Evolutionary conservation across 495 filamentous ascomycete genomes (phyloP).

Genomic region (Penicillium fimorum): DNA sequence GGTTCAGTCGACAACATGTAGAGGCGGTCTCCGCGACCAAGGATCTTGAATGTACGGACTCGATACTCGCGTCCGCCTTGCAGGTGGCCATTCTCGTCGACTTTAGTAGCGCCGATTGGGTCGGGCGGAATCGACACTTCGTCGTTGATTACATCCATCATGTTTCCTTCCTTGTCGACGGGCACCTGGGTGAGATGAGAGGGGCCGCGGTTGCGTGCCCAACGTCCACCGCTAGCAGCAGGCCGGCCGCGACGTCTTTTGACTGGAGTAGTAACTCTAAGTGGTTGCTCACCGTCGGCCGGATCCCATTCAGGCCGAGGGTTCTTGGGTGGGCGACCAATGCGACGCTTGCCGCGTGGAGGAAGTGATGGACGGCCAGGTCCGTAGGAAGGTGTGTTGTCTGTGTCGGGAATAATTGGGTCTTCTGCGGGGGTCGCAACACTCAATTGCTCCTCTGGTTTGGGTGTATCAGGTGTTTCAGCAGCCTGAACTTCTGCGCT

Average conservation of each 20-base stretch:
- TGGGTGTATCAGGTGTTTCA: slow-evolving; percentile 23
- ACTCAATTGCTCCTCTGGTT: slow-evolving; percentile 32
- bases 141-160: slow-evolving; percentile 86
- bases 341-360: slow-evolving; percentile 65
- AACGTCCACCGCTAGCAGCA: slow-evolving; percentile 67
- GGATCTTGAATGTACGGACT: slow-evolving; percentile 88
- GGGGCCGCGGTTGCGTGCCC: slow-evolving; percentile 64
- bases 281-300: slow-evolving; percentile 52
- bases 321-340: slow-evolving; percentile 85
- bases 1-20: slow-evolving; percentile 99
- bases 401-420: slow-evolving; percentile 37
- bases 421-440: slow-evolving; percentile 40
- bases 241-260: slow-evolving; percentile 66
- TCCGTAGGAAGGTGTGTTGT: slow-evolving; percentile 29
- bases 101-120: slow-evolving; percentile 85
- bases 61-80: slow-evolving; percentile 84
- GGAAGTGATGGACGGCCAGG: slow-evolving; percentile 49
- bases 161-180: slow-evolving; percentile 92
- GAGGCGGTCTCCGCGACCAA: slow-evolving; percentile 74
- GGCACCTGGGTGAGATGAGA: slow-evolving; percentile 76
- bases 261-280: slow-evolving; percentile 55
- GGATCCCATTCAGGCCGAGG: slow-evolving; percentile 71
- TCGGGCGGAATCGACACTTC: slow-evolving; percentile 88
- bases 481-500: slow-evolving; percentile 23
- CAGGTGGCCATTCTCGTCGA: slow-evolving; percentile 81